Evolutionary conservation across 108 stramenopile species (phyloP).

Genomic region (Fragilaria crotonensis): DNA sequence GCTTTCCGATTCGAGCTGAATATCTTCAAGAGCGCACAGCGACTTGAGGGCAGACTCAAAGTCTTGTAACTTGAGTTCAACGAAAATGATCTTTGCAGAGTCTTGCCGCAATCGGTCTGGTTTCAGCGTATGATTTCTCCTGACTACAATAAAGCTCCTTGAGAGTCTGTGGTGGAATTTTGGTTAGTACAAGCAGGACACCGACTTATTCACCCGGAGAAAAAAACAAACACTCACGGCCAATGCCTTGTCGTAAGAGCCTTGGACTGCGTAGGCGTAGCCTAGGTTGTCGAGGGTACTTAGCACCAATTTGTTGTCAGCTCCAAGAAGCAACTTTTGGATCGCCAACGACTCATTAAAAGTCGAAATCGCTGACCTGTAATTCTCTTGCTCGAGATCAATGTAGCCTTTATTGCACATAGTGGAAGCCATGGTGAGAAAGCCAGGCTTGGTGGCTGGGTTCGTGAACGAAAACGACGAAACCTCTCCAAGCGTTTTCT

Average conservation of each 20-base stretch:
- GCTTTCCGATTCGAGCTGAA: conserved; percentile 10
- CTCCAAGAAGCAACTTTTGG: conserved; percentile 35
- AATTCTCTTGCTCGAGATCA: conserved; percentile 35
- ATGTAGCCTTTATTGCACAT: conserved; percentile 64
- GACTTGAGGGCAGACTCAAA: conserved; percentile 32
- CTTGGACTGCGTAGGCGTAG: conserved; percentile 27
- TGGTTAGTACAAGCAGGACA: not conserved
- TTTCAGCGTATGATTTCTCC: conserved; percentile 21
- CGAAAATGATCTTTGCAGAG: conserved; percentile 33
- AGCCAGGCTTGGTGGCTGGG: conserved; percentile 36
- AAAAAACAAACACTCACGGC: conserved; percentile 8
- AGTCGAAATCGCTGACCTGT: conserved; percentile 24
- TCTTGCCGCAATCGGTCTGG: conserved; percentile 21
- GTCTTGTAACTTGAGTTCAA: conserved; percentile 21
- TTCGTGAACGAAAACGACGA: conserved; percentile 16
- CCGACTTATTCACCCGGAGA: not conserved
- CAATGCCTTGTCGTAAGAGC: conserved; percentile 25
- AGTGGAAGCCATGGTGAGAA: conserved; percentile 49
- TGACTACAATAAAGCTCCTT: conserved; percentile 29
- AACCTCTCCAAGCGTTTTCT: conserved; percentile 25
- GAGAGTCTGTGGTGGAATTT: conserved; percentile 8
- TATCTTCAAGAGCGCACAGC: conserved; percentile 33
- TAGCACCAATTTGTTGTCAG: conserved; percentile 43
- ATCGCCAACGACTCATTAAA: conserved; percentile 44
- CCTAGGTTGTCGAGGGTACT: conserved; percentile 52